Evolutionary conservation across 2,329 filamentous ascomycete species (phyloP).

Genomic region (Fusarium luffae): DNA sequence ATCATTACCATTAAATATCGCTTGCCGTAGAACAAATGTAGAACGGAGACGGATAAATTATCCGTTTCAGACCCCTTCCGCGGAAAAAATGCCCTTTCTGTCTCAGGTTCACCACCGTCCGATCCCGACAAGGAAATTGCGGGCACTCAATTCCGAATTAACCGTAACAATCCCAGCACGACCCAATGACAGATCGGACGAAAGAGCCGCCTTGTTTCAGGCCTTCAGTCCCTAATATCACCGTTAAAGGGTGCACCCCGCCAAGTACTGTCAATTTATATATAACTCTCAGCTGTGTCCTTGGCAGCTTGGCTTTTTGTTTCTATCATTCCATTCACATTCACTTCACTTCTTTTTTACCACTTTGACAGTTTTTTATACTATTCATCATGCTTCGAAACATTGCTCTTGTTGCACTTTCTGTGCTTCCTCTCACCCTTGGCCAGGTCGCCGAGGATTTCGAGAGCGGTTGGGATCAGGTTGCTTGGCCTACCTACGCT

Average conservation of each 20-base stretch:
- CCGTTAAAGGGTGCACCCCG: too few relatives aligned
- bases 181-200: conserved; percentile 1
- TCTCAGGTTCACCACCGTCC: conserved; percentile 23
- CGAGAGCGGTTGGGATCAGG: conserved; percentile 67
- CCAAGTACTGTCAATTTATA: background rate
- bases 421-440: conserved; percentile 59
- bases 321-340: background rate
- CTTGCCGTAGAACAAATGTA: too few relatives aligned
- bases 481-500: conserved; percentile 69
- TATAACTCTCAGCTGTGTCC: conserved; percentile 11
- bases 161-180: conserved; percentile 6
- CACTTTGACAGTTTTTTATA: background rate
- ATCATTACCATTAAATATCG: background rate
- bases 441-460: conserved; percentile 67
- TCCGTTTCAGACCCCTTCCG: conserved; percentile 34
- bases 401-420: conserved; percentile 57
- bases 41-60: conserved; percentile 26
- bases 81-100: conserved; percentile 24
- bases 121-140: conserved; percentile 25
- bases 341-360: conserved; percentile 8
- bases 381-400: conserved; percentile 47
- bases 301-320: conserved; percentile 10
- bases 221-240: conserved; percentile 22
- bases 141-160: conserved; percentile 26
- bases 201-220: conserved; percentile 28